These are phyloP conservation scores for Rhodotorula mucilaginosa DNA, from an alignment of 1,284 basidiomycete species.

Conservation along the genomic window DNA sequence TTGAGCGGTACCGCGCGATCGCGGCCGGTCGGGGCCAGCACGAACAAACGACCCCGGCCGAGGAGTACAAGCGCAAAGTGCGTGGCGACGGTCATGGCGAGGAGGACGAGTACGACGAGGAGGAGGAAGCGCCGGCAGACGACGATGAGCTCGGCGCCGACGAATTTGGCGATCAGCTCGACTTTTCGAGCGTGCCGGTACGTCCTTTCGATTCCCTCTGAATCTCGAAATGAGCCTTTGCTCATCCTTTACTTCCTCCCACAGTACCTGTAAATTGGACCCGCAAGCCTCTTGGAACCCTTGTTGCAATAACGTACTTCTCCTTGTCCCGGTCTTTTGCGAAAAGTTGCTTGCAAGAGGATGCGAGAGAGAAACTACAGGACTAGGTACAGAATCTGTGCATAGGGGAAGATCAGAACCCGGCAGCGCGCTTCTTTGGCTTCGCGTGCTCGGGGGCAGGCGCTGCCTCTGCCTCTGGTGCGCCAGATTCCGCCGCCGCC, in stretches of 20 bases:
- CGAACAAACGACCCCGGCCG: constrained; percentile 28
- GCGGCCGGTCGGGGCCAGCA: constrained; percentile 10
- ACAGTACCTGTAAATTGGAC: constrained; percentile 21
- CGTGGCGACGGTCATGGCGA: constrained; percentile 26
- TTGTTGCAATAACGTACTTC: no score
- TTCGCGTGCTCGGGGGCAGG: neutral
- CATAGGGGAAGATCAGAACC: neutral
- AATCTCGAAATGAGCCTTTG: no score
- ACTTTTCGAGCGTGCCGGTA: constrained; percentile 43
- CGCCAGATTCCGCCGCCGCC: neutral
- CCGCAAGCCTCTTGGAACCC: no score
- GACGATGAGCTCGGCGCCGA: constrained; percentile 37
- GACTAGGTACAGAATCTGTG: neutral
- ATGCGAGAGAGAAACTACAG: neutral
- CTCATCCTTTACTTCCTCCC: neutral
- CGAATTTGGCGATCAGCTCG: constrained; percentile 41
- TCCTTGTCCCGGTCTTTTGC: no score
- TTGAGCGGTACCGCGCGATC: constrained; percentile 33
- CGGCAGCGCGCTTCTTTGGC: neutral
- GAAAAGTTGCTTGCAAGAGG: neutral
- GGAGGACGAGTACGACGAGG: constrained; percentile 19
- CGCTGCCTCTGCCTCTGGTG: neutral
- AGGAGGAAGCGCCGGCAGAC: constrained; percentile 28
- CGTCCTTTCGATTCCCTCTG: constrained; percentile 2
- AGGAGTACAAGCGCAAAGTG: constrained; percentile 38